These are phyloP conservation scores for Celoporthe dispersa DNA, from an alignment of 2,329 filamentous ascomycete genomes.

Conservation along the genomic window DNA sequence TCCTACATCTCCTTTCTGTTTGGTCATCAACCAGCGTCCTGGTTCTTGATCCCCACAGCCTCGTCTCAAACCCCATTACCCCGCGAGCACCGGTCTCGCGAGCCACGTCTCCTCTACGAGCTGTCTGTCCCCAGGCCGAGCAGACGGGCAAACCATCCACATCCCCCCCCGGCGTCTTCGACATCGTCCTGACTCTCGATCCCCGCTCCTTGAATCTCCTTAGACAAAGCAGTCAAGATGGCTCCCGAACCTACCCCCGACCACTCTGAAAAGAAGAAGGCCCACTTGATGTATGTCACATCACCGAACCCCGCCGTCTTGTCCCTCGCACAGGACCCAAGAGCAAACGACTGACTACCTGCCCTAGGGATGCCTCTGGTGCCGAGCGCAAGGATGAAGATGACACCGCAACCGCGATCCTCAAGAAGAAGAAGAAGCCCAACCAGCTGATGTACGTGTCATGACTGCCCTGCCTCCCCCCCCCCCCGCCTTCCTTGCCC, in stretches of 20 bases:
- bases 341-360: conserved; percentile 13
- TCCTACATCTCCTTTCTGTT: not conserved
- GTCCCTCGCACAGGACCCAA: not conserved
- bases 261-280: conserved; percentile 75
- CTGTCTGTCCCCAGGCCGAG: conserved; percentile 18
- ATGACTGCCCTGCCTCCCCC: too few species aligned
- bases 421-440: conserved; percentile 99
- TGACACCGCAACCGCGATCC: conserved; percentile 91
- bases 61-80: not conserved
- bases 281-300: conserved; percentile 74
- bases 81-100: conserved; percentile 13
- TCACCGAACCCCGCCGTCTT: conserved; percentile 18
- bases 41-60: conserved; percentile 15
- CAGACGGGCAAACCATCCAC: conserved; percentile 20
- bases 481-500: not conserved
- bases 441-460: conserved; percentile 86
- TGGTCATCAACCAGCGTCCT: conserved; percentile 2
- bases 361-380: conserved; percentile 82
- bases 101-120: conserved; percentile 16
- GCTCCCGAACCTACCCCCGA: conserved; percentile 63
- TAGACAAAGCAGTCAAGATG: conserved; percentile 59
- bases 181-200: conserved; percentile 22
- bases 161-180: conserved; percentile 4
- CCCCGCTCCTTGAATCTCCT: conserved; percentile 22
- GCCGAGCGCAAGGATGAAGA: conserved; percentile 87